Evolutionary conservation across 371 early-diverging fungal genomes (phyloP).

Genomic region (Mortierella sp.): DNA sequence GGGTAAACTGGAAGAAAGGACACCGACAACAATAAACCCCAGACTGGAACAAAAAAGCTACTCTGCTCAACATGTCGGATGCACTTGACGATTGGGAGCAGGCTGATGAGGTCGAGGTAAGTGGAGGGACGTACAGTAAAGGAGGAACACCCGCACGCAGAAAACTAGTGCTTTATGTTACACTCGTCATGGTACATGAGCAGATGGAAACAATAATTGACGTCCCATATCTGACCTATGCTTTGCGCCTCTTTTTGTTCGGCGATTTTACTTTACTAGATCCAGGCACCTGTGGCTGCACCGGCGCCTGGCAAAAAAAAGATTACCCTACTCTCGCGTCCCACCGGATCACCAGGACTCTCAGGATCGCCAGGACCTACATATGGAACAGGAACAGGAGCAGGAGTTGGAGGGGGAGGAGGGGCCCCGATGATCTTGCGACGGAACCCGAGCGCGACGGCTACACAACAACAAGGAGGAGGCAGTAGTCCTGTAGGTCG

Average conservation of each 20-base stretch:
- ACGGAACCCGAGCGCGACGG: constrained; percentile 2
- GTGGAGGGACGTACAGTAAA: neutral
- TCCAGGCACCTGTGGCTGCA: neutral
- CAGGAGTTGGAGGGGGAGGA: neutral
- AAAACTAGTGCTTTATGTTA: too few relatives aligned
- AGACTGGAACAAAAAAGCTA: too few relatives aligned
- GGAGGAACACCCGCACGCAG: too few relatives aligned
- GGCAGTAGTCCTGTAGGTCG: neutral
- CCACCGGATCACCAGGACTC: neutral
- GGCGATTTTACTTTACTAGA: neutral
- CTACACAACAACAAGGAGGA: neutral
- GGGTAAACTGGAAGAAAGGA: too few relatives aligned
- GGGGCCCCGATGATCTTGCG: neutral
- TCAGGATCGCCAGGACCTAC: neutral
- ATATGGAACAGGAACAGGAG: neutral
- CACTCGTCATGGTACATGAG: too few relatives aligned
- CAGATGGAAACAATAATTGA: too few relatives aligned
- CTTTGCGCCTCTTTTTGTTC: too few relatives aligned
- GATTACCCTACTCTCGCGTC: neutral
- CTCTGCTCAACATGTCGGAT: constrained; percentile 10
- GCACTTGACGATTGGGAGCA: constrained; percentile 21
- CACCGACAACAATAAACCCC: too few relatives aligned
- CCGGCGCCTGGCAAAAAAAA: neutral
- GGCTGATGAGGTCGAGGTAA: constrained; percentile 14
- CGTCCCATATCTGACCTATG: too few relatives aligned